Evolutionary conservation across 164 flowering plant genomes (phyloP), one percentile per base, ranked within the genome.

Genomic region (Vitis rupestris): DNA sequence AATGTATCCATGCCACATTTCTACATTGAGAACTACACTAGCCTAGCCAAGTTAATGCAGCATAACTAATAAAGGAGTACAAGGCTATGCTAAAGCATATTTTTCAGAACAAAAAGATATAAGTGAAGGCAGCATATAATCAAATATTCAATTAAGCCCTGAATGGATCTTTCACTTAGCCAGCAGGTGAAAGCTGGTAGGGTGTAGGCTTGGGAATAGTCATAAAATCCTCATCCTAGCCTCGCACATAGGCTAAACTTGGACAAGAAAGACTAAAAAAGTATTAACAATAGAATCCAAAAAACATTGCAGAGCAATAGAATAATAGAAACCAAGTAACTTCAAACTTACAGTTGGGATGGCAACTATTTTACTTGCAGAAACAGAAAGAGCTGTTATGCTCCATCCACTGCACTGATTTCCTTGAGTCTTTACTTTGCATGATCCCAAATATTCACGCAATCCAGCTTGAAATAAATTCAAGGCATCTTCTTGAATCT

Each of bases 401-500:
- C 87, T 77, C 99, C 99, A 95, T 49, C 75, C 79, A 65, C 50
- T 79, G 50, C 67, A 70, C 61, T 67, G 80, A 80, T 48, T 75
- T 64, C 76, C 86, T 59, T 77, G 82, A 14, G 53, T 69, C 67
- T 81, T 85, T 54, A 67, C 68, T 62, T 76, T 79, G 70, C 64
- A 68, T 51, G 78, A 62, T 6, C 90, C 92, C 67, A 91, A 52
- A 79, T 74, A 92, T 71, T 95, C 99, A 59, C 96, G 93, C 56
- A 95, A 72, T 16, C 84, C 98, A 70, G 89, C 83, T 61, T 88
- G 85, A 75, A 95, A 95, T 66, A 95, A 75, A 66, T 74, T 87
- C 10, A 88, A 56, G 49, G 94, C 92, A 82, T 92, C 99, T 78
- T 91, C 96, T 73, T 87, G 93, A 77, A 95, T 85, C 80, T 91